A percentile compares a stretch with the other conserved stretches of the same genome.
Conservation (phyloP, 176 grass and related monocot species). For the Rhynchospora breviuscula region DNA sequence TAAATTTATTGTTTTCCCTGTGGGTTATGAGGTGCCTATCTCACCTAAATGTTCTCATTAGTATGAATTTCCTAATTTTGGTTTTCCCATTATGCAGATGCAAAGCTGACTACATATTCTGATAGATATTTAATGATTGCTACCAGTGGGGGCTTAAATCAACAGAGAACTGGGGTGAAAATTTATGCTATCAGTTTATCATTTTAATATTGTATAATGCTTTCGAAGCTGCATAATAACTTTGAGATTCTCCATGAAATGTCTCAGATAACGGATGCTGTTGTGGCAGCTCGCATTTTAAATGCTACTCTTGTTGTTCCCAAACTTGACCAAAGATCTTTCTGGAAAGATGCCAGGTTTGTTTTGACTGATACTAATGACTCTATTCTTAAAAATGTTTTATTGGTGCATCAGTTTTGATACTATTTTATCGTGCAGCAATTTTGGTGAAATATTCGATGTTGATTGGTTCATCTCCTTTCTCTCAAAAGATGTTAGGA, state of each 20-base stretch:
- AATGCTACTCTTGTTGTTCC: constrained; percentile 89
- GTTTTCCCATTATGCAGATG: constrained; percentile 46
- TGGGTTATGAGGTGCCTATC: background rate
- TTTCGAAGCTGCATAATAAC: background rate
- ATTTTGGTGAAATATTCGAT: constrained; percentile 83
- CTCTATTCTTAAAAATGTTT: constrained; percentile 11
- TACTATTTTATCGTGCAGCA: constrained; percentile 50
- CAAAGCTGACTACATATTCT: constrained; percentile 45
- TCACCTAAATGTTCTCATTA: background rate
- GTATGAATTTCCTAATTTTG: constrained; percentile 7
- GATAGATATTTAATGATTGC: constrained; percentile 86
- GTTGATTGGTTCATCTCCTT: constrained; percentile 68
- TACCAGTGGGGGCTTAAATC: constrained; percentile 93
- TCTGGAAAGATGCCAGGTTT: constrained; percentile 98
- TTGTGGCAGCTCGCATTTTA: constrained; percentile 80
- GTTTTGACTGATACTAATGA: background rate
- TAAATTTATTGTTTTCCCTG: background rate
- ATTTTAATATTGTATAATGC: constrained; percentile 9
- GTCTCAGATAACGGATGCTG: constrained; percentile 96
- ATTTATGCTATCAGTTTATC: constrained; percentile 1
- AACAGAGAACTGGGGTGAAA: constrained; percentile 96
- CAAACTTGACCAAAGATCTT: constrained; percentile 82
- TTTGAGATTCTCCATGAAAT: background rate
- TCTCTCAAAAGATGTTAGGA: constrained; percentile 77
- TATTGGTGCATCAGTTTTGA: constrained; percentile 30